Evolutionary conservation across 768 basidiomycete genomes (phyloP).

Genomic region (Dioszegia aurantiaca): DNA sequence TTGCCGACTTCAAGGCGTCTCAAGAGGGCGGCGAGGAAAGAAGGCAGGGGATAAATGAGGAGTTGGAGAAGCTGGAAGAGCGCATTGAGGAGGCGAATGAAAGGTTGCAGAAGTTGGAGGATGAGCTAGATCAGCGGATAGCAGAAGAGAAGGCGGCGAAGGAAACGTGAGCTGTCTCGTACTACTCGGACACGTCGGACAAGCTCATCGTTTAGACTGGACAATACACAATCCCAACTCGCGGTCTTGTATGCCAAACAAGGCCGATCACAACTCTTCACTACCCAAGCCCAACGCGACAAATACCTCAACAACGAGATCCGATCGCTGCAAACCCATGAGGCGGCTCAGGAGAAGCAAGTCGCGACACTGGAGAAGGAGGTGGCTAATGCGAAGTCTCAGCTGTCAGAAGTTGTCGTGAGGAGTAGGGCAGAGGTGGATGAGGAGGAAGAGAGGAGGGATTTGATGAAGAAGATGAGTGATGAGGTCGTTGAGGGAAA

Average conservation of each 20-base stretch:
- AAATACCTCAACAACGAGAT: slow-evolving; percentile 77
- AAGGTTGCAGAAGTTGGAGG: slow-evolving; percentile 63
- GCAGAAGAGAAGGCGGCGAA: slow-evolving; percentile 55
- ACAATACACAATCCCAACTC: slow-evolving; percentile 69
- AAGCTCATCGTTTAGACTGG: slow-evolving; percentile 62
- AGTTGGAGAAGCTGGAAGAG: slow-evolving; percentile 63
- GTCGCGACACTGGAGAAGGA: slow-evolving; percentile 57
- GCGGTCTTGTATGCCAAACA: slow-evolving; percentile 82
- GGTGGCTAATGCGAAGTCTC: slow-evolving; percentile 34
- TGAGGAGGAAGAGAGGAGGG: slow-evolving; percentile 63
- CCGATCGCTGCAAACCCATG: slow-evolving; percentile 63
- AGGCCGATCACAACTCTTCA: slow-evolving; percentile 80
- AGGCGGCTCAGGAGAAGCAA: slow-evolving; percentile 58
- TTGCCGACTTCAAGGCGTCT: slow-evolving; percentile 71
- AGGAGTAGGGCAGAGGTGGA: slow-evolving; percentile 56
- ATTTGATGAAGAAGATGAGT: slow-evolving; percentile 56
- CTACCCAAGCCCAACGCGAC: slow-evolving; percentile 79
- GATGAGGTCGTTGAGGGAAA: slow-evolving; percentile 61
- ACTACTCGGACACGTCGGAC: no score
- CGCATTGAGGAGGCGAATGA: slow-evolving; percentile 65
- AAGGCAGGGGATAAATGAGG: slow-evolving; percentile 63
- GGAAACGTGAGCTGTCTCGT: slow-evolving; percentile 55
- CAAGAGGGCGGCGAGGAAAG: slow-evolving; percentile 65
- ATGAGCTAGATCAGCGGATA: slow-evolving; percentile 64
- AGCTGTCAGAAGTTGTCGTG: slow-evolving; percentile 57